A percentile compares a stretch with the other conserved stretches of the same genome.
Conservation (phyloP, 2,329 filamentous ascomycete species). For the Tolypocladium tropicale region DNA sequence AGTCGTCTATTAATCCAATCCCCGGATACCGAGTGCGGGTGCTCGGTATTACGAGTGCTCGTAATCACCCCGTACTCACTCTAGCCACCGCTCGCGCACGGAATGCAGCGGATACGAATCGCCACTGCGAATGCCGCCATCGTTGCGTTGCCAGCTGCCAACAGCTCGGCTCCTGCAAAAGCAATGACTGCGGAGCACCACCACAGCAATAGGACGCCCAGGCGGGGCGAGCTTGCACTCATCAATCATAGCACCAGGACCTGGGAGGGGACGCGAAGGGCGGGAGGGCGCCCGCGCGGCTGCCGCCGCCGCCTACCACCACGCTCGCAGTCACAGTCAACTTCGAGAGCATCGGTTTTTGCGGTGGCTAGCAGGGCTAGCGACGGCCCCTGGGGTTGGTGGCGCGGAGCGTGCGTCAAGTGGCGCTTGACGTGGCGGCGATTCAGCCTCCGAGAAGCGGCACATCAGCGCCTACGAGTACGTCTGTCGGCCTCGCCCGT, state of each 20-base stretch:
- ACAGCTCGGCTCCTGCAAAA: neutral
- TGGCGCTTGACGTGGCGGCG: constrained; percentile 2
- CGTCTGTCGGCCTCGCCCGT: neutral
- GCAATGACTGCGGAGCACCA: neutral
- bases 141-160: neutral
- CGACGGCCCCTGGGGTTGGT: neutral
- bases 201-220: neutral
- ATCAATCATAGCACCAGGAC: neutral
- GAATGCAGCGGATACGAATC: neutral
- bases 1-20: no score
- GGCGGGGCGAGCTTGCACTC: neutral
- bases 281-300: neutral
- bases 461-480: neutral
- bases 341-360: no score
- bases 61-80: no score
- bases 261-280: neutral
- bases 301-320: neutral
- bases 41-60: no score
- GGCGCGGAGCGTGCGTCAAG: neutral
- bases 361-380: neutral
- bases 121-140: neutral
- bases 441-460: neutral
- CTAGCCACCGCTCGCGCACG: neutral
- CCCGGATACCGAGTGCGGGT: no score
- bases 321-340: no score